Conservation (phyloP, 129 eudicot species). For the Saposhnikovia divaricata region DNA sequence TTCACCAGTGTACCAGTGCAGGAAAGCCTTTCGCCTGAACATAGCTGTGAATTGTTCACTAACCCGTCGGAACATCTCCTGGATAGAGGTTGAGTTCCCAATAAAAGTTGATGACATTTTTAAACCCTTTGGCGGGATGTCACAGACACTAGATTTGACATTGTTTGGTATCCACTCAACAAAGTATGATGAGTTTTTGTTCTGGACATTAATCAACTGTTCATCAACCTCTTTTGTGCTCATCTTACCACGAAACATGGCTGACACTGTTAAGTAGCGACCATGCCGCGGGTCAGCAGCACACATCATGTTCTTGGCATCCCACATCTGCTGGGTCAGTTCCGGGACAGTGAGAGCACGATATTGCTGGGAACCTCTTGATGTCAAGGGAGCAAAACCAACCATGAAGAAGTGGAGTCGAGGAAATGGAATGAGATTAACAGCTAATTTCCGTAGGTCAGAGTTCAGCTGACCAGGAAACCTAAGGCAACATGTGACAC, state of each 20-base stretch:
- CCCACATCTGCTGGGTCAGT: slow-evolving; percentile 73
- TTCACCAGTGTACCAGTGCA: slow-evolving; percentile 68
- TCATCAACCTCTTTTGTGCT: slow-evolving; percentile 68
- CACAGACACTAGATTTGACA: slow-evolving; percentile 64
- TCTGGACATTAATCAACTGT: slow-evolving; percentile 62
- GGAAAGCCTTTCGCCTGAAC: slow-evolving; percentile 60
- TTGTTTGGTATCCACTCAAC: slow-evolving; percentile 76
- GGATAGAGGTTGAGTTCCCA: slow-evolving; percentile 61
- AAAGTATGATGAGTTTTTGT: slow-evolving; percentile 65
- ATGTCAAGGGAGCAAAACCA: slow-evolving; percentile 64
- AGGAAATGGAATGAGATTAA: slow-evolving; percentile 64
- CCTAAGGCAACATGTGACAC: slow-evolving; percentile 59
- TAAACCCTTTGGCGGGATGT: slow-evolving; percentile 58
- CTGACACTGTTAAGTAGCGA: slow-evolving; percentile 52
- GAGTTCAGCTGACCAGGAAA: slow-evolving; percentile 68
- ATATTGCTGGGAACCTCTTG: slow-evolving; percentile 60
- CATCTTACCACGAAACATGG: slow-evolving; percentile 67
- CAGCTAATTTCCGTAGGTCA: slow-evolving; percentile 59
- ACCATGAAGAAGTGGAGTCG: slow-evolving; percentile 78
- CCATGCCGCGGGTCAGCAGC: slow-evolving; percentile 75
- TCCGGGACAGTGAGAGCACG: slow-evolving; percentile 54
- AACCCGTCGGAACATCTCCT: slow-evolving; percentile 57
- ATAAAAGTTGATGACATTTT: slow-evolving; percentile 61
- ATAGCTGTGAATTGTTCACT: slow-evolving; percentile 64
- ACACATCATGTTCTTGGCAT: slow-evolving; percentile 70